Percentiles rank a stretch among this genome's conserved stretches.
Conservation (phyloP, 2,329 filamentous ascomycete species). For the Zasmidium cellare region DNA sequence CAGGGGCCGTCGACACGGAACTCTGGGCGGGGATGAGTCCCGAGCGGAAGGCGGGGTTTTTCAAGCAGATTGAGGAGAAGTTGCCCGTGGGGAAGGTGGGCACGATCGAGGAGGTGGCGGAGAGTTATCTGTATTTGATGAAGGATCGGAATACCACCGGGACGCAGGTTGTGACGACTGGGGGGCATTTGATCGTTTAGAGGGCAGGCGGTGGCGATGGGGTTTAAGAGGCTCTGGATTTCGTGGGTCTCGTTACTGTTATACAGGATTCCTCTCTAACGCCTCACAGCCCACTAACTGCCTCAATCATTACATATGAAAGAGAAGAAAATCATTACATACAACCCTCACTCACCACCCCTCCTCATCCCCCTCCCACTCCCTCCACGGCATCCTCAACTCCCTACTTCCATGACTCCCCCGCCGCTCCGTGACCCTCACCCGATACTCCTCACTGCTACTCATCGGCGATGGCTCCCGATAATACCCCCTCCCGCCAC, state of each 20-base stretch:
- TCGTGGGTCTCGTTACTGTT: too few relatives aligned
- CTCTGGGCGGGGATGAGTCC: slow-evolving; percentile 39
- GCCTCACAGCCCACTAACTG: too few relatives aligned
- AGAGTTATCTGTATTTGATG: slow-evolving; percentile 51
- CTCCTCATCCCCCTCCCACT: neutral
- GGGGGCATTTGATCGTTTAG: slow-evolving; percentile 26
- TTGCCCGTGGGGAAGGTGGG: slow-evolving; percentile 39
- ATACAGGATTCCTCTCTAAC: too few relatives aligned
- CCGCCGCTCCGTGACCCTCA: neutral
- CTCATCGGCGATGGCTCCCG: neutral
- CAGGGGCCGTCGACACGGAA: slow-evolving; percentile 53
- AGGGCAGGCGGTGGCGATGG: too few relatives aligned
- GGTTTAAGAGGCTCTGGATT: too few relatives aligned
- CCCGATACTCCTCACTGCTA: neutral
- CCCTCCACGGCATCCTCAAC: neutral
- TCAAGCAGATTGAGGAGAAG: slow-evolving; percentile 29
- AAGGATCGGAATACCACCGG: slow-evolving; percentile 50
- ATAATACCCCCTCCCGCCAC: neutral
- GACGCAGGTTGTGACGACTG: slow-evolving; percentile 41
- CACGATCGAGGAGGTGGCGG: slow-evolving; percentile 44
- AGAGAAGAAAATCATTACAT: neutral
- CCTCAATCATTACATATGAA: neutral
- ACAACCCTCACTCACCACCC: neutral
- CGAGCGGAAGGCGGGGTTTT: slow-evolving; percentile 28
- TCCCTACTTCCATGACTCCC: neutral